These are phyloP conservation scores for Solanum bukasovii DNA, from an alignment of 257 asterid genomes.

Conservation along the genomic window DNA sequence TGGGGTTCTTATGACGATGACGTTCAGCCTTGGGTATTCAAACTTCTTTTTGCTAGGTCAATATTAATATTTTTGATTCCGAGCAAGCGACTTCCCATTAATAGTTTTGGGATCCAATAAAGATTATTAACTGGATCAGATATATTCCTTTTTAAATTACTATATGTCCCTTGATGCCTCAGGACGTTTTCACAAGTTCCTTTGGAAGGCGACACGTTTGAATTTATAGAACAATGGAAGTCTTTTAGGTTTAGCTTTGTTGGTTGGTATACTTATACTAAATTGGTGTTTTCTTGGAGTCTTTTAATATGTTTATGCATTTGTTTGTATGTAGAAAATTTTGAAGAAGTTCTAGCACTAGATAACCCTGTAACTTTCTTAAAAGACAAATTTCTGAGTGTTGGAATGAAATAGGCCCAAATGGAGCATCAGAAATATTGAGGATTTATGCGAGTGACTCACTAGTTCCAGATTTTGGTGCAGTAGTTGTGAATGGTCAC, in stretches of 20 bases:
- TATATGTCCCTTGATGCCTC: neutral
- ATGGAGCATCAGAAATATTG: neutral
- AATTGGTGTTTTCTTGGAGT: neutral
- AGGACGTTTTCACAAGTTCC: neutral
- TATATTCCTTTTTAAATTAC: neutral
- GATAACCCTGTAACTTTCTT: neutral
- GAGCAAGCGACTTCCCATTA: neutral
- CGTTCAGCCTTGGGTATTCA: neutral
- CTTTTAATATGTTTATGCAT: neutral
- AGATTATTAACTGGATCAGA: neutral
- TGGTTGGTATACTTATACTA: neutral
- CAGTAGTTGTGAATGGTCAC: neutral
- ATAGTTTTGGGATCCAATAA: neutral
- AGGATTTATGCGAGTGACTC: neutral
- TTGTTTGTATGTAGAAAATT: neutral
- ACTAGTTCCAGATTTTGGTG: neutral
- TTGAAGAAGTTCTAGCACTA: neutral
- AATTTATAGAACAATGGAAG: neutral
- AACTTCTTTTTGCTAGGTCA: neutral
- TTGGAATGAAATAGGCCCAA: neutral
- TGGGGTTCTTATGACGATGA: neutral
- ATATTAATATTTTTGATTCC: neutral
- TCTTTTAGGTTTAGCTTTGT: neutral
- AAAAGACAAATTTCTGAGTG: neutral
- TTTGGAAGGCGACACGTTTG: neutral